These are phyloP conservation scores for Tetradesmus lagerheimii DNA, from an alignment of 139 green algal genomes.

Conservation along the genomic window DNA sequence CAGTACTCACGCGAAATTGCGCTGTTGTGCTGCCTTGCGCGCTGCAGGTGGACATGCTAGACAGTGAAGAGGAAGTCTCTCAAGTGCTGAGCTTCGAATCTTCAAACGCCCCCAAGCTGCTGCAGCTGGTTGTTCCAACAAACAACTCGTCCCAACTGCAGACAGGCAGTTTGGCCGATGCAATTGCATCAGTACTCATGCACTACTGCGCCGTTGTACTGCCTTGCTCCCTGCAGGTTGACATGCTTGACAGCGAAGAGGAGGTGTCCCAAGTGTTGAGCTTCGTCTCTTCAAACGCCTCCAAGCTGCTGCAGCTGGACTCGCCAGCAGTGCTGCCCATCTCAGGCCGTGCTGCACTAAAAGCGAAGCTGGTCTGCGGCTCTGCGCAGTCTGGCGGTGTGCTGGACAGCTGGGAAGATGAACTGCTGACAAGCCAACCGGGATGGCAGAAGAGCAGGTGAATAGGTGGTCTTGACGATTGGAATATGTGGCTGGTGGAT, in stretches of 20 bases:
- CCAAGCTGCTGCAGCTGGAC: slow-evolving; percentile 37
- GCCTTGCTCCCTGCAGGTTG: slow-evolving; percentile 60
- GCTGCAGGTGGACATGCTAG: slow-evolving; percentile 80
- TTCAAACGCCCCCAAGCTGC: too few species aligned
- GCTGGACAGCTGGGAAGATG: slow-evolving; percentile 54
- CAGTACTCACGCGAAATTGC: too few species aligned
- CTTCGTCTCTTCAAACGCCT: slow-evolving; percentile 25
- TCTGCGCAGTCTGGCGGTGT: slow-evolving; percentile 4
- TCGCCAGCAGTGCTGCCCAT: slow-evolving; percentile 58
- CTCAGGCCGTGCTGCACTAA: slow-evolving; percentile 48
- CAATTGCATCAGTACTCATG: too few species aligned
- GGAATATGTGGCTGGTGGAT: neutral
- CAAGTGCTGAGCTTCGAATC: slow-evolving; percentile 65
- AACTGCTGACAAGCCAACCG: slow-evolving; percentile 52
- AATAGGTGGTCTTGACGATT: too few species aligned
- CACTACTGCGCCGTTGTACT: too few species aligned
- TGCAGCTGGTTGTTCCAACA: too few species aligned
- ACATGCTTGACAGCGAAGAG: slow-evolving; percentile 75
- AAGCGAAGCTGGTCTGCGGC: slow-evolving; percentile 57
- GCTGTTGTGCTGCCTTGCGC: neutral
- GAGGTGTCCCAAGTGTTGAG: slow-evolving; percentile 80
- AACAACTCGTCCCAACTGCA: too few species aligned
- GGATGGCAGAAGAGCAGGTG: slow-evolving; percentile 59
- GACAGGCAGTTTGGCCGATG: too few species aligned
- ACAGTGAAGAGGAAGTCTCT: slow-evolving; percentile 70